Conservation (phyloP, 1,284 basidiomycete species). For the Mycocalia duriaeana region DNA sequence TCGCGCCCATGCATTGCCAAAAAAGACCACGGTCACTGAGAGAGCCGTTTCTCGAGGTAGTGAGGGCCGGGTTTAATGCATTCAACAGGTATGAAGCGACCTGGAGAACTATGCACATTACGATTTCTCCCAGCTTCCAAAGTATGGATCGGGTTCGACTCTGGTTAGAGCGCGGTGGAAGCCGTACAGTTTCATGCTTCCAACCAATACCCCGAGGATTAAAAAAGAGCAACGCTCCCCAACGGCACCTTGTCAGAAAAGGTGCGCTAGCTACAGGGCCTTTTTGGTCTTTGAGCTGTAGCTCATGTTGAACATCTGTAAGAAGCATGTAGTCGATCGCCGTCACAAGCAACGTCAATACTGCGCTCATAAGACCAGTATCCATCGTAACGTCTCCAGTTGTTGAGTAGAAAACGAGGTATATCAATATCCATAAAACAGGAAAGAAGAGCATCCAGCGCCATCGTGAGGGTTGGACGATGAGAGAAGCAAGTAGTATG, state of each 20-base stretch:
- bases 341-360: neutral
- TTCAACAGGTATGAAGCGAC: conserved; percentile 5
- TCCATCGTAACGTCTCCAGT: conserved; percentile 1
- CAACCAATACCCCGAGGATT: conserved; percentile 15
- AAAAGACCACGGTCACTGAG: conserved; percentile 7
- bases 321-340: conserved; percentile 12
- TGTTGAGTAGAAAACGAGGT: neutral
- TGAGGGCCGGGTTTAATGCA: conserved; percentile 7
- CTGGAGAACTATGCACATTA: conserved; percentile 6
- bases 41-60: conserved; percentile 5
- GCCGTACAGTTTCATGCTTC: conserved; percentile 11
- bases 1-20: conserved; percentile 4
- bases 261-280: conserved; percentile 2
- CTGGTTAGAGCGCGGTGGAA: neutral
- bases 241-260: conserved; percentile 6
- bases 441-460: neutral
- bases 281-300: conserved; percentile 9
- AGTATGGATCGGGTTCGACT: conserved; percentile 1
- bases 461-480: neutral
- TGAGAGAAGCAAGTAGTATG: neutral
- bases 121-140: neutral
- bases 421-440: neutral
- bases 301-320: conserved; percentile 9
- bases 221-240: conserved; percentile 11
- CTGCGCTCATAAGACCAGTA: neutral